Evolutionary conservation across 2,329 filamentous ascomycete genomes (phyloP), one percentile per base, ranked within the genome.

Genomic region (Stemphylium vesicarium): DNA sequence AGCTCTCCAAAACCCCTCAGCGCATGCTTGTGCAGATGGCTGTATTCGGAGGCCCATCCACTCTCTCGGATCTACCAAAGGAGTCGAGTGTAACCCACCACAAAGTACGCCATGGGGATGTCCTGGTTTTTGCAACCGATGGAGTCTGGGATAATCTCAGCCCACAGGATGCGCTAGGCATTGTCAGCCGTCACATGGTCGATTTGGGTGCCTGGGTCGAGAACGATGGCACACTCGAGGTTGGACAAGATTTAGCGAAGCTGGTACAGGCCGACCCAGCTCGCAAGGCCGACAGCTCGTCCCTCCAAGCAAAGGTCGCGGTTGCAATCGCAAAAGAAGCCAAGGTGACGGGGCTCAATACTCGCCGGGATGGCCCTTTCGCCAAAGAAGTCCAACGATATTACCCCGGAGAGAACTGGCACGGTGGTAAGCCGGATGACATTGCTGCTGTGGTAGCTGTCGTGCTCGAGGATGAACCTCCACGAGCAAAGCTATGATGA

Each of bases 71-170:
- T 77, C 82, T 89, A 53, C 95, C 95, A 11, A 84, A 86, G 61
- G 91, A 98, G 69, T 91, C 95, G 16, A 89, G 91, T 71, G 84
- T 96, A 24, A 89, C 88, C 13, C 87, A 87, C 55, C 88, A 96
- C 73, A 77, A 81, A 37, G 84, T 98, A 50, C 88, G 89, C 61
- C 92, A 98, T 74, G 95, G 95, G 16, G 95, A 99, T 72, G 89
- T 99, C 1, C 80, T 98, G n/a, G 79, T 99, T 15, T 90, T 99
- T 64, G 95, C 92, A 1, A 96, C 92, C 0, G 95, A 99, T 75
- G 95, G 95, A 4, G 89, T 98, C 4, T 95, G 95, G 84, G 95
- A 99, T 75, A 99, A 99, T 67, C 82, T 99, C 29, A 95, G 91
- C 70, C 90, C 92, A 68, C 90, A 96, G 70, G 92, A 99, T 63